Evolutionary conservation across 225 moss, liverwort and hornwort species (phyloP), one percentile per base, ranked within the genome.

Genomic region (Sphagnum contortum): DNA sequence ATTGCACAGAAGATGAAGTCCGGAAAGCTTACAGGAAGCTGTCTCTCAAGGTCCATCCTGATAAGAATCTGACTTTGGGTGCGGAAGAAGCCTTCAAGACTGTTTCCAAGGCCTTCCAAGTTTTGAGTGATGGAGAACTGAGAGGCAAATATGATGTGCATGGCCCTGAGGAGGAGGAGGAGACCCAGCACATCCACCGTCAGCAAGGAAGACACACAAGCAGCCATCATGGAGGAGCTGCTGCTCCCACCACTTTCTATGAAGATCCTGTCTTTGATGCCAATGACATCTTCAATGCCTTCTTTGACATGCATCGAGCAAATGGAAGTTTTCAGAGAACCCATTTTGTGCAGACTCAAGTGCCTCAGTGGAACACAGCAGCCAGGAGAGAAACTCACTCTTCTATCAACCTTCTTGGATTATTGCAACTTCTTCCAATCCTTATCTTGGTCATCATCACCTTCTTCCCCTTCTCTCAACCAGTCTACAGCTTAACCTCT

Each of bases 81-180:
- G 91, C 98, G 57, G 98, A 98, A 78, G 98, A 98, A 50, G 98
- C 98, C 50, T 98, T 98, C 63, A 98, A 98, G 70, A 76, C 91
- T 6, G 98, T 98, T 11, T 93, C 91, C 44, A 98, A 81, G 75
- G 77, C 98, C 57, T 98, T 93, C 64, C 75, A 80, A 70, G 78
- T 85, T 62, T 74, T 98, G 72, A 89, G 98, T 70, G 83, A 93
- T 72, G 79, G 11, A 50, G 98, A 93, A 62, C 83, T 86, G 55
- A 91, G 98, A 77, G 87, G 81, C 9, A 98, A 93, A 77, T 98
- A 93, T 52, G 91, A 98, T 66, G 77, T 78, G 77, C 85, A 81
- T 71, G 98, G 93, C 48, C 88, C 98, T 2, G 98, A 98, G 48
- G 98, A 98, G 55, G 64, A 85, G 62, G 90, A 87, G 56, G 76